Percentiles rank a stretch among this genome's conserved stretches.
Conservation (phyloP, 768 basidiomycete genomes). For the Lactifluus pinguis region DNA sequence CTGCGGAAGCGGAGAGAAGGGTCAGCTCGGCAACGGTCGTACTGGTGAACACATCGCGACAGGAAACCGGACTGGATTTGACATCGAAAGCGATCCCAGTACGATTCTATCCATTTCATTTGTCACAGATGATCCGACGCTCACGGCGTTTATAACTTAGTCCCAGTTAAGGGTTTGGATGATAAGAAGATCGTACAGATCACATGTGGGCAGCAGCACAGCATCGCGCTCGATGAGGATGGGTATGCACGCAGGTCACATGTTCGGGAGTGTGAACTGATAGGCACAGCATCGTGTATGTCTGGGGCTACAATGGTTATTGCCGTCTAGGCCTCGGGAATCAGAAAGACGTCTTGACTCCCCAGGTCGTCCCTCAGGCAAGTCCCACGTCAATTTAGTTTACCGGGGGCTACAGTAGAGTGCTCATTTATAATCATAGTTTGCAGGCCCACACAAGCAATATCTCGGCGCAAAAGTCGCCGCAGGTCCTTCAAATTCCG, state of each 20-base stretch:
- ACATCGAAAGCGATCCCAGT: conserved; percentile 68
- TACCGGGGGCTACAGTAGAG: neutral
- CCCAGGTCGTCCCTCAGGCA: conserved; percentile 78
- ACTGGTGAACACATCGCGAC: conserved; percentile 89
- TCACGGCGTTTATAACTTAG: conserved; percentile 29
- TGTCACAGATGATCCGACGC: conserved; percentile 7
- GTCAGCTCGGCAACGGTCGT: conserved; percentile 86
- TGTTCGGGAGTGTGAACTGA: neutral
- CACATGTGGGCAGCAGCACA: conserved; percentile 82
- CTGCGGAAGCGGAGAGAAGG: conserved; percentile 87
- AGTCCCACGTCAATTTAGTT: conserved; percentile 5
- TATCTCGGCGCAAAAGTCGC: conserved; percentile 55
- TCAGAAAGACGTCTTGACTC: conserved; percentile 71
- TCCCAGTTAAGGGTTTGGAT: conserved; percentile 65
- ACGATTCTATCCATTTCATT: conserved; percentile 18
- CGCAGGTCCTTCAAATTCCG: conserved; percentile 79
- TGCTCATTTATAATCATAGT: conserved; percentile 34
- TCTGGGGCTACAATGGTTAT: conserved; percentile 88
- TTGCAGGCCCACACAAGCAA: conserved; percentile 58
- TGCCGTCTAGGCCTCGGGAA: conserved; percentile 84
- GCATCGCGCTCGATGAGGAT: conserved; percentile 66
- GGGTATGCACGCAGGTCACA: conserved; percentile 39
- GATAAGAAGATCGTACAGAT: conserved; percentile 76
- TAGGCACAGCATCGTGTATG: conserved; percentile 55
- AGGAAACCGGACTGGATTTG: conserved; percentile 77